phyloP scores from a whole-genome alignment of 2,329 filamentous ascomycete genomes.

The Fusarium palustre region DNA sequence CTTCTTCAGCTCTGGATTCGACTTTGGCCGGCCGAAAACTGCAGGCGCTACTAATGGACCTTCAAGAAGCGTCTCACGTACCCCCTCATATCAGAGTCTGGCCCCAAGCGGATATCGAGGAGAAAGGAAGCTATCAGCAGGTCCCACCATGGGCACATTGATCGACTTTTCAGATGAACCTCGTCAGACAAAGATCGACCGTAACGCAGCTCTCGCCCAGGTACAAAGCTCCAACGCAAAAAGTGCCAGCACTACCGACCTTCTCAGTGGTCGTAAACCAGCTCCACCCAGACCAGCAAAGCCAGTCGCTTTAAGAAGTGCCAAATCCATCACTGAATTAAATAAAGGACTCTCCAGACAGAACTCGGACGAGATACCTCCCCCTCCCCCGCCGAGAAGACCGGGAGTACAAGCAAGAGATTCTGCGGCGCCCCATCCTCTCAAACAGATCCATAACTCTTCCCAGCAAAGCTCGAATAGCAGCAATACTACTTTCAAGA shows the following conservation, averaged over 20 bases:
- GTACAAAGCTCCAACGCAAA: constrained; percentile 41
- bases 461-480: constrained; percentile 50
- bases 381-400: constrained; percentile 54
- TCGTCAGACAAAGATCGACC: constrained; percentile 52
- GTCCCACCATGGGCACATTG: constrained; percentile 65
- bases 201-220: constrained; percentile 50
- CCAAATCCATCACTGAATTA: constrained; percentile 50
- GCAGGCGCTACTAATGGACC: constrained; percentile 47
- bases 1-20: constrained; percentile 78
- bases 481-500: constrained; percentile 30
- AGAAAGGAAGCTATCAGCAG: constrained; percentile 47
- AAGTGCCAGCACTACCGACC: constrained; percentile 48
- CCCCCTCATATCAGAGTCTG: constrained; percentile 46
- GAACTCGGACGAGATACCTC: constrained; percentile 42
- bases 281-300: constrained; percentile 70
- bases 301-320: constrained; percentile 65
- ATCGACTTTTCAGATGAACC: constrained; percentile 71
- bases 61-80: constrained; percentile 29
- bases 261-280: constrained; percentile 49
- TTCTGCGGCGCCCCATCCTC: constrained; percentile 52
- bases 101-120: constrained; percentile 27
- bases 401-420: constrained; percentile 39
- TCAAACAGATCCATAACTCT: constrained; percentile 57
- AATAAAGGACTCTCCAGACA: constrained; percentile 42
- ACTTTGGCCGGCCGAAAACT: constrained; percentile 45